phyloP scores from a whole-genome alignment of 2,329 filamentous ascomycete species.

The Golovinomyces cichoracearum region DNA sequence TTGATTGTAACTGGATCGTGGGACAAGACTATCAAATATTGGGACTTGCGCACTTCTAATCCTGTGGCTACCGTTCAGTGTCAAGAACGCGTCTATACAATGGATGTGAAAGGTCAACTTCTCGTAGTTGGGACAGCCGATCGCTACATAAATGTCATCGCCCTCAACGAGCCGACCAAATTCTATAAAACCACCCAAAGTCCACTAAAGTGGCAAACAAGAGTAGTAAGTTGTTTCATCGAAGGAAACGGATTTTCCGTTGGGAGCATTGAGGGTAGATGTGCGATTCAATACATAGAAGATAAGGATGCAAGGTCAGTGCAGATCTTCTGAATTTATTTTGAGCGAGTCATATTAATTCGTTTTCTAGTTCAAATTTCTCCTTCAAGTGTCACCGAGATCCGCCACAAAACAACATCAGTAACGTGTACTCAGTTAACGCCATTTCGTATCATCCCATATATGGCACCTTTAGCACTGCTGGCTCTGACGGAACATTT shows the following conservation, averaged over 20 bases:
- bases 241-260: conserved; percentile 83
- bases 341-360: too few relatives aligned
- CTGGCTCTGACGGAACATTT: conserved; percentile 86
- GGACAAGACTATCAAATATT: conserved; percentile 80
- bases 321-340: neutral
- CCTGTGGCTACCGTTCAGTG: conserved; percentile 39
- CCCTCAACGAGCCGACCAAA: conserved; percentile 62
- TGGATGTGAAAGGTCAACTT: conserved; percentile 73
- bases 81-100: conserved; percentile 63
- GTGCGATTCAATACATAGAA: conserved; percentile 94
- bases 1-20: conserved; percentile 82
- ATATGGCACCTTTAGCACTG: conserved; percentile 95
- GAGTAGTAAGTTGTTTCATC: conserved; percentile 80
- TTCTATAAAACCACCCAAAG: conserved; percentile 95
- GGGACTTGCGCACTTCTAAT: conserved; percentile 46
- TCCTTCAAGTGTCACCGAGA: conserved; percentile 98
- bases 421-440: conserved; percentile 86
- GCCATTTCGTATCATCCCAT: conserved; percentile 92
- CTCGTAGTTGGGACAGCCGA: conserved; percentile 84
- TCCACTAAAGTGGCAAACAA: conserved; percentile 93
- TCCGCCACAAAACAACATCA: conserved; percentile 43
- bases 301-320: conserved; percentile 61
- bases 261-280: conserved; percentile 86
- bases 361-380: conserved; percentile 51
- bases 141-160: conserved; percentile 84